phyloP scores from a whole-genome alignment of 2,329 filamentous ascomycete species.

The Paecilomyces niveus region DNA sequence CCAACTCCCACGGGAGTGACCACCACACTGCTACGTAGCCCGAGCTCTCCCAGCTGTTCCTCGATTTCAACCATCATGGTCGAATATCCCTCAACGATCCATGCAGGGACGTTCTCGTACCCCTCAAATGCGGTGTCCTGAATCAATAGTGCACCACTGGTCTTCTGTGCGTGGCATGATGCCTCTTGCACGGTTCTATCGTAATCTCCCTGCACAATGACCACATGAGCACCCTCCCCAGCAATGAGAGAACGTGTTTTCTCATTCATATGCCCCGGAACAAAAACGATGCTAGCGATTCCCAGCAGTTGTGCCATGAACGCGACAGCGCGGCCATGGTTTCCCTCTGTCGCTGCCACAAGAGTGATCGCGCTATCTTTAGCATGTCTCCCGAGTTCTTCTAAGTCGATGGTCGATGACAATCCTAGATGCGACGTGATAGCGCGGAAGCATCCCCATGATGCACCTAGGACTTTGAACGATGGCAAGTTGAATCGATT shows the following conservation, averaged over 20 bases:
- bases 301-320: conserved; percentile 57
- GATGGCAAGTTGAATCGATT: conserved; percentile 61
- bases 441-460: conserved; percentile 61
- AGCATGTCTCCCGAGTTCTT: conserved; percentile 34
- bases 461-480: conserved; percentile 76
- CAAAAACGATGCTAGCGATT: conserved; percentile 52
- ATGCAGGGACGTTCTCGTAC: conserved; percentile 56
- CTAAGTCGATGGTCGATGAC: conserved; percentile 35
- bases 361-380: conserved; percentile 34
- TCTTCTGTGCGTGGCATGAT: conserved; percentile 28
- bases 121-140: conserved; percentile 63
- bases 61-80: conserved; percentile 67
- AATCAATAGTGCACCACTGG: conserved; percentile 48
- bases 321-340: conserved; percentile 67
- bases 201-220: conserved; percentile 53
- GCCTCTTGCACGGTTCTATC: conserved; percentile 54
- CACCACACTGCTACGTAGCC: conserved; percentile 41
- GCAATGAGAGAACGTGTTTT: conserved; percentile 50
- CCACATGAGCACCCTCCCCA: conserved; percentile 56
- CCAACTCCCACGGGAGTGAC: conserved; percentile 67
- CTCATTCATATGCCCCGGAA: conserved; percentile 52
- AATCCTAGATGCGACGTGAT: conserved; percentile 42
- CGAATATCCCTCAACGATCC: conserved; percentile 71
- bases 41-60: conserved; percentile 45
- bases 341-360: conserved; percentile 65